Percentiles rank a stretch among this genome's conserved stretches.
These are phyloP conservation scores for Boletus pseudopeckii DNA, from an alignment of 768 basidiomycete genomes.

Conservation along the genomic window DNA sequence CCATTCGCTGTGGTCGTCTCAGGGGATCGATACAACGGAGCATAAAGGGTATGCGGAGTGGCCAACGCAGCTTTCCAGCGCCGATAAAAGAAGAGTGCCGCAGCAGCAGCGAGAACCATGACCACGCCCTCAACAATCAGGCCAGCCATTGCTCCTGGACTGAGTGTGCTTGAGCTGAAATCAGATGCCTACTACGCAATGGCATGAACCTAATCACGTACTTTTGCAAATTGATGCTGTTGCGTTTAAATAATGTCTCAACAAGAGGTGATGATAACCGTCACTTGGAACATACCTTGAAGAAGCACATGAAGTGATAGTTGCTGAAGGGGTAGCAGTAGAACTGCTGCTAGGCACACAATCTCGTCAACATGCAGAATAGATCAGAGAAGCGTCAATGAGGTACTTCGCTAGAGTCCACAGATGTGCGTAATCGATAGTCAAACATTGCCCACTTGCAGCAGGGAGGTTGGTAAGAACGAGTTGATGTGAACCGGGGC, in stretches of 20 bases:
- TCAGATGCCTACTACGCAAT: not conserved
- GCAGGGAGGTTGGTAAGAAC: constrained; percentile 32
- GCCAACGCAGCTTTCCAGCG: constrained; percentile 19
- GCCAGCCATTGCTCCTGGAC: constrained; percentile 24
- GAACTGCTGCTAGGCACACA: not conserved
- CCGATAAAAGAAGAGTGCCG: constrained; percentile 20
- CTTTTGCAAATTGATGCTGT: constrained; percentile 1
- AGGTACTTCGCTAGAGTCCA: constrained; percentile 19
- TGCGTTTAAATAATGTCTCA: not conserved
- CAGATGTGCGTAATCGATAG: constrained; percentile 34
- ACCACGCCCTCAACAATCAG: constrained; percentile 14
- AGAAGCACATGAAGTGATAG: not conserved
- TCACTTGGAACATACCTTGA: constrained; percentile 5
- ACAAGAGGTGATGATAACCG: not conserved
- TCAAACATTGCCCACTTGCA: constrained; percentile 19
- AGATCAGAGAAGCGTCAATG: not conserved
- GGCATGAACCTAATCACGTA: constrained; percentile 2
- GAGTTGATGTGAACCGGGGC: constrained; percentile 36
- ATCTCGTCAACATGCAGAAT: not conserved
- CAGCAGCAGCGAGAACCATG: constrained; percentile 12
- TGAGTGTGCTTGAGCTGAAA: constrained; percentile 8
- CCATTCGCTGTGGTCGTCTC: not conserved
- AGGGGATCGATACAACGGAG: constrained; percentile 1
- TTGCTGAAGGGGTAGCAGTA: not conserved
- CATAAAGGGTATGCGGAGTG: not conserved